These are phyloP conservation scores for Jaapia argillacea DNA, from an alignment of 768 basidiomycete genomes.

Conservation along the genomic window DNA sequence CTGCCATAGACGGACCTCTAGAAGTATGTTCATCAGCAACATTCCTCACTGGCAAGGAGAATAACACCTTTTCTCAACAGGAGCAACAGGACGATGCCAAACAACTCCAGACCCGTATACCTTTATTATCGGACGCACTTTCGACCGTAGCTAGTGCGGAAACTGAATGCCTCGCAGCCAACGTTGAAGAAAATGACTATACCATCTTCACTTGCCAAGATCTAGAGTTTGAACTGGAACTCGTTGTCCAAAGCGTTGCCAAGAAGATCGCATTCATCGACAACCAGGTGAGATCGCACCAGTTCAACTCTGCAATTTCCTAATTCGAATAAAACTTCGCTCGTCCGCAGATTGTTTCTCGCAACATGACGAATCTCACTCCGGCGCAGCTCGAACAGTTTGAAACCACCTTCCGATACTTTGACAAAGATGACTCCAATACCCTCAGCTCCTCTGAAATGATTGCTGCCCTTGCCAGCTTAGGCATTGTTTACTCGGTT, in stretches of 20 bases:
- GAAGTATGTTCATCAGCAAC: slow-evolving; percentile 37
- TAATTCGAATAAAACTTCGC: too few relatives aligned
- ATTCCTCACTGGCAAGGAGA: too few relatives aligned
- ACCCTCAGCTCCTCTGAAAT: slow-evolving; percentile 79
- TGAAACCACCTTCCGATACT: slow-evolving; percentile 95
- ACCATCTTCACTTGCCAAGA: slow-evolving; percentile 86
- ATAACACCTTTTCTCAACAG: slow-evolving; percentile 24
- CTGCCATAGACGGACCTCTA: slow-evolving; percentile 63
- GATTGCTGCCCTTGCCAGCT: slow-evolving; percentile 87
- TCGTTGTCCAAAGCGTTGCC: slow-evolving; percentile 68
- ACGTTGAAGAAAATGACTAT: slow-evolving; percentile 96
- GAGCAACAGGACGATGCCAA: slow-evolving; percentile 65
- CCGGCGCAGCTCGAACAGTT: slow-evolving; percentile 95
- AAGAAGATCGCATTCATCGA: slow-evolving; percentile 96
- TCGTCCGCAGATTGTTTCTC: slow-evolving; percentile 78
- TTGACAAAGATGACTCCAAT: slow-evolving; percentile 89
- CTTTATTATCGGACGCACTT: slow-evolving; percentile 49
- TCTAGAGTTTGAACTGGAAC: slow-evolving; percentile 79
- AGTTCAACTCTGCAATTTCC: neutral
- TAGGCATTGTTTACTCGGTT: slow-evolving; percentile 89
- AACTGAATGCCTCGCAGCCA: slow-evolving; percentile 70
- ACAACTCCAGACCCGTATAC: slow-evolving; percentile 57
- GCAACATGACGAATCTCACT: slow-evolving; percentile 89
- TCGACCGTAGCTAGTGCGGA: slow-evolving; percentile 51
- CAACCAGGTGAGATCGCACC: slow-evolving; percentile 83